Percentiles rank a stretch among this genome's conserved stretches.
phyloP scores from a whole-genome alignment of 2,329 filamentous ascomycete species.

The Catunica adiposa region DNA sequence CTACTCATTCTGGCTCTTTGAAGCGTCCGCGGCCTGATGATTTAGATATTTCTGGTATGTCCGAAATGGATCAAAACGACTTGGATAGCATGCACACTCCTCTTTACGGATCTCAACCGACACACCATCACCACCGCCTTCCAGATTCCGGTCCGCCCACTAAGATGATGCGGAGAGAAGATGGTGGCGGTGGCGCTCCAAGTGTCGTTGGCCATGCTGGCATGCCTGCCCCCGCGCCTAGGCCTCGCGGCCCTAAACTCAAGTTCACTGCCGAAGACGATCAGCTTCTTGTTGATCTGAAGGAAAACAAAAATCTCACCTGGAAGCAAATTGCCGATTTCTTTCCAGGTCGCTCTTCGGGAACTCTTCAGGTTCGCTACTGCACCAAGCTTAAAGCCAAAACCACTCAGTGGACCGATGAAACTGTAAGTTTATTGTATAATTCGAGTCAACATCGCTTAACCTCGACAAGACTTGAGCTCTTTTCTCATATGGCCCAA shows the following conservation, averaged over 20 bases:
- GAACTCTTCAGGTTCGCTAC: slow-evolving; percentile 83
- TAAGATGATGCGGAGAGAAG: slow-evolving; percentile 48
- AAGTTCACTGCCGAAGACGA: slow-evolving; percentile 93
- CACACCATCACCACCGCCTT: slow-evolving; percentile 68
- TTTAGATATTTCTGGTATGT: slow-evolving; percentile 36
- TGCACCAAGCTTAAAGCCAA: slow-evolving; percentile 92
- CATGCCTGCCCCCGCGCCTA: slow-evolving; percentile 68
- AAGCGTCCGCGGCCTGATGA: slow-evolving; percentile 44
- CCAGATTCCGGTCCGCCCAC: slow-evolving; percentile 55
- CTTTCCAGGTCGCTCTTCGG: slow-evolving; percentile 78
- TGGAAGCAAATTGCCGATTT: slow-evolving; percentile 98
- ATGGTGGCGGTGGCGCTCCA: slow-evolving; percentile 43
- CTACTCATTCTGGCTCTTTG: slow-evolving; percentile 20
- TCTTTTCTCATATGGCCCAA: neutral
- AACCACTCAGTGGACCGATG: slow-evolving; percentile 82
- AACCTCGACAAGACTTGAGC: neutral
- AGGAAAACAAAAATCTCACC: slow-evolving; percentile 85
- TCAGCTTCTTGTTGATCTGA: slow-evolving; percentile 70
- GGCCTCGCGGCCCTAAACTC: slow-evolving; percentile 73
- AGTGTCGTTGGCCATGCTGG: slow-evolving; percentile 73
- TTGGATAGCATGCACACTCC: slow-evolving; percentile 39
- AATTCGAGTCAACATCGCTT: neutral
- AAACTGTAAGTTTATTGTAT: slow-evolving; percentile 49
- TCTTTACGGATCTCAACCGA: slow-evolving; percentile 31
- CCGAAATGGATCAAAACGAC: slow-evolving; percentile 37